Evolutionary conservation across 345 rosid genomes (phyloP), one percentile per base, ranked within the genome.

Genomic region (Salix arbutifolia): DNA sequence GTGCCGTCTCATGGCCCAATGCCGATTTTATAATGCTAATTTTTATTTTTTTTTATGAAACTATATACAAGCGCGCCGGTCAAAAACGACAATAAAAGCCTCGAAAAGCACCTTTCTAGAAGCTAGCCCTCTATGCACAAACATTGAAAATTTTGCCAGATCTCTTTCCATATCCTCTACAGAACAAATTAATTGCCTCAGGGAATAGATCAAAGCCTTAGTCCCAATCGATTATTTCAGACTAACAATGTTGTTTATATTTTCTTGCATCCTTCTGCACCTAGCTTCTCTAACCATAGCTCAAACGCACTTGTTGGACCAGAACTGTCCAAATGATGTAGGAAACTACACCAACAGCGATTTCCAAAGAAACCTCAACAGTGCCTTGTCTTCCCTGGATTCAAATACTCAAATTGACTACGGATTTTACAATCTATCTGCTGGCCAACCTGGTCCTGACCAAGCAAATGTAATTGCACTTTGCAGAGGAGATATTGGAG

Each of bases 331-430:
- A 18, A 12, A 58, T 31, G 23, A 69, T 19, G 37, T 3, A 6
- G 83, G 80, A 18, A 75, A 80, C 66, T 85, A 77, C 76, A 78
- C 31, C 0, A 64, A 53, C 21, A 76, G 81, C 23, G 25, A 66
- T 9, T 85, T 76, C 44, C 38, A n/a, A 13, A 40, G 1, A 4
- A 78, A 83, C 79, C 77, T 80, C 31, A 71, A 76, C 48, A 56
- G 16, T 8, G 3, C 83, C 67, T 69, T 76, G 4, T 52, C 82
- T 8, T 53, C 73, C 7, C 50, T 83, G 5, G 44, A 38, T 5
- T 4, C 58, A 6, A 13, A 73, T 67, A 56, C 48, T 31, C 4
- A 64, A 21, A 42, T 38, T 37, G 65, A 66, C 1, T 33, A 14
- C 5, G 84, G 83, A 2, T 83, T 83, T 44, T 80, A 78, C 37